phyloP scores from a whole-genome alignment of 2,329 filamentous ascomycete genomes.

The Tolypocladium paradoxum region DNA sequence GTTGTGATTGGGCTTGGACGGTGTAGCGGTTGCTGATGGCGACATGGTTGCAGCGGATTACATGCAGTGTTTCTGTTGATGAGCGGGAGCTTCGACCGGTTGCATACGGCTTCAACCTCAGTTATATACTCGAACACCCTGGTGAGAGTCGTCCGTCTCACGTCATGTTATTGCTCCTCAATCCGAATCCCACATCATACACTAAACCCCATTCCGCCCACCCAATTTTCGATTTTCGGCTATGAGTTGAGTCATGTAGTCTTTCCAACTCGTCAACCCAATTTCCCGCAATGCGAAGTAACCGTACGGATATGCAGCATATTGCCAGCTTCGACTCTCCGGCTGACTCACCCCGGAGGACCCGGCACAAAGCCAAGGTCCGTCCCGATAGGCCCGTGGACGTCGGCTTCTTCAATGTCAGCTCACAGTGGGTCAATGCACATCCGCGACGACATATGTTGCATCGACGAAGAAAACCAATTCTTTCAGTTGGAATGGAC shows the following conservation, averaged over 20 bases:
- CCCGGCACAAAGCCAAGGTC: neutral
- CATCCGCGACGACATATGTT: neutral
- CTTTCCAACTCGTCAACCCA: neutral
- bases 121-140: neutral
- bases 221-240: neutral
- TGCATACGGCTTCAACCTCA: neutral
- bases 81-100: neutral
- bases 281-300: no score
- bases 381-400: neutral
- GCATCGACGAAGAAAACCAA: neutral
- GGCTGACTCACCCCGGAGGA: neutral
- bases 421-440: neutral
- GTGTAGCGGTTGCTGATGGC: neutral
- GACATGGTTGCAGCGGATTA: neutral
- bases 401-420: neutral
- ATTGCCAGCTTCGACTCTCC: neutral
- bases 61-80: neutral
- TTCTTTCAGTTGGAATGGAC: neutral
- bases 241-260: neutral
- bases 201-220: neutral
- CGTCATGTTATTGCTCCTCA: neutral
- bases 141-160: neutral
- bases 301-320: neutral
- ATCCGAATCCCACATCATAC: neutral
- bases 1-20: neutral